Evolutionary conservation across 495 filamentous ascomycete species (phyloP).

Genomic region (Rusavskia elegans): DNA sequence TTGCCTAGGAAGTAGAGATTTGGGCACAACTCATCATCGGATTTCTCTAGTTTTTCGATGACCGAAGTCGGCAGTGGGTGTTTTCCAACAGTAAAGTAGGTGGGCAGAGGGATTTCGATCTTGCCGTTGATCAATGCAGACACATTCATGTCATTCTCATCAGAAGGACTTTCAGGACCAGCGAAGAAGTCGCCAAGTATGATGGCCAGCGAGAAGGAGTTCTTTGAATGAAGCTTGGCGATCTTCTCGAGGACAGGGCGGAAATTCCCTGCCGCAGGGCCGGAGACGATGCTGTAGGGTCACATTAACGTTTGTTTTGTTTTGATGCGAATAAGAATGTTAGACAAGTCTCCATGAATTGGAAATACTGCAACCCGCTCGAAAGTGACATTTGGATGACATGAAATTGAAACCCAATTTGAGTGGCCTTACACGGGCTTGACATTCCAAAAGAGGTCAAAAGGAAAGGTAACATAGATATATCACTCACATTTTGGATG

Average conservation of each 20-base stretch:
- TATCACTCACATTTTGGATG: slow-evolving; percentile 52
- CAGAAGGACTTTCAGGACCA: slow-evolving; percentile 17
- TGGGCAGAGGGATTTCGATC: slow-evolving; percentile 59
- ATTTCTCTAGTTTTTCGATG: slow-evolving; percentile 51
- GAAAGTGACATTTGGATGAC: no score
- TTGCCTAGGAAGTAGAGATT: slow-evolving; percentile 84
- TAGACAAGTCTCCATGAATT: no score
- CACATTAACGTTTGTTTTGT: no score
- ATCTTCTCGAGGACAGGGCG: slow-evolving; percentile 61
- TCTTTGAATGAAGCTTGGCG: slow-evolving; percentile 62
- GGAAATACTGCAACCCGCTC: no score
- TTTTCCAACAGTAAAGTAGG: slow-evolving; percentile 71
- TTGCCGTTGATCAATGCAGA: slow-evolving; percentile 49
- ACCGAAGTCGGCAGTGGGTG: slow-evolving; percentile 49
- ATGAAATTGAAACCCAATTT: no score
- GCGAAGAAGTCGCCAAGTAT: slow-evolving; percentile 69
- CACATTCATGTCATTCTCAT: slow-evolving; percentile 41
- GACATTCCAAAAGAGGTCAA: no score
- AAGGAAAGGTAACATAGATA: background rate
- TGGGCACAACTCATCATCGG: slow-evolving; percentile 65
- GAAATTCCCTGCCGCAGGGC: slow-evolving; percentile 61
- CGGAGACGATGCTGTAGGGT: slow-evolving; percentile 54
- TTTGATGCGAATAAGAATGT: no score
- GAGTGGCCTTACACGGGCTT: no score
- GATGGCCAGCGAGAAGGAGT: slow-evolving; percentile 70